Evolutionary conservation across 2,329 filamentous ascomycete species (phyloP).

Genomic region (Epichloe gansuensis): DNA sequence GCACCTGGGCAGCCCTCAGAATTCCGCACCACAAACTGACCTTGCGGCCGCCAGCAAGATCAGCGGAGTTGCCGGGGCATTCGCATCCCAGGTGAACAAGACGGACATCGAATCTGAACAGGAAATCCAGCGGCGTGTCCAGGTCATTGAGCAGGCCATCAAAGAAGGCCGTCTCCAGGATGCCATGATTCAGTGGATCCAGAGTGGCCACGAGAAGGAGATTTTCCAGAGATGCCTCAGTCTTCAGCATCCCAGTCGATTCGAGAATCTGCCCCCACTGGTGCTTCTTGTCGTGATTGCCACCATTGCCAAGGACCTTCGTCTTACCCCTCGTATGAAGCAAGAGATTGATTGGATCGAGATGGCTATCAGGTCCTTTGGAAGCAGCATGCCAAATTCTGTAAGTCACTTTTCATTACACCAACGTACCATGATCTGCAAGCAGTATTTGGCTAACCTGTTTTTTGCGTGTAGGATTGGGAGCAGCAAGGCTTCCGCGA

Average conservation of each 20-base stretch:
- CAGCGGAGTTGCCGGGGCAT: slow-evolving; percentile 23
- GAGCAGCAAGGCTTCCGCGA: slow-evolving; percentile 24
- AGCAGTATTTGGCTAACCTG: slow-evolving; percentile 8
- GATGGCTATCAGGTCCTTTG: slow-evolving; percentile 43
- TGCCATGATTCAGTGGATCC: slow-evolving; percentile 55
- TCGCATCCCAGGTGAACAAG: slow-evolving; percentile 23
- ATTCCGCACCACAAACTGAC: slow-evolving; percentile 11
- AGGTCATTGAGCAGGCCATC: slow-evolving; percentile 51
- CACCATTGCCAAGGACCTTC: slow-evolving; percentile 48
- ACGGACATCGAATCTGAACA: slow-evolving; percentile 21
- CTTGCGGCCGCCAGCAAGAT: slow-evolving; percentile 22
- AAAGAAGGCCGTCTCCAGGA: slow-evolving; percentile 48
- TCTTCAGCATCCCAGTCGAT: slow-evolving; percentile 25
- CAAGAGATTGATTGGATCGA: slow-evolving; percentile 51
- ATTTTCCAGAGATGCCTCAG: slow-evolving; percentile 41
- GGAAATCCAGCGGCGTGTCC: slow-evolving; percentile 44
- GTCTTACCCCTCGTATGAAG: slow-evolving; percentile 36
- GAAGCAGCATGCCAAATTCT: slow-evolving; percentile 33
- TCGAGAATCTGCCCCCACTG: slow-evolving; percentile 46
- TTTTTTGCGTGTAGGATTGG: slow-evolving; percentile 20
- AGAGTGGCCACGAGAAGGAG: slow-evolving; percentile 48
- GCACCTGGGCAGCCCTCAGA: slow-evolving; percentile 22
- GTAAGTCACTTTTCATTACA: slow-evolving; percentile 30
- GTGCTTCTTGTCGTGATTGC: slow-evolving; percentile 53
- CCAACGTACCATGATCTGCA: background rate